A percentile compares a stretch with the other conserved stretches of the same genome.
Evolutionary conservation across 2,329 filamentous ascomycete genomes (phyloP).

Genomic region (Ceratocystis diversiconidia): DNA sequence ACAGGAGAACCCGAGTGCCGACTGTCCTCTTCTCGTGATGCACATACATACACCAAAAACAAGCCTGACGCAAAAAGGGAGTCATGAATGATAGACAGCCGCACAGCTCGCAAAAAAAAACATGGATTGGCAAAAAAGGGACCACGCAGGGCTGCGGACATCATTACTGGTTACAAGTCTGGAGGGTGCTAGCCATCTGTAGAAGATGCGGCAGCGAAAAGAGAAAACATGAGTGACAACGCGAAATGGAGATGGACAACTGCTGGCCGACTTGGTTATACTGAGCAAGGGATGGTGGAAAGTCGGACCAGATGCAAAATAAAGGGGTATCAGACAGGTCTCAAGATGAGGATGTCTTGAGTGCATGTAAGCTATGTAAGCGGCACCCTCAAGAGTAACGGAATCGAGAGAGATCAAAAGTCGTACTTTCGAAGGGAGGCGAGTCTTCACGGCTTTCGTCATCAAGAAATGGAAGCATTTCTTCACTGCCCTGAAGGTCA

Average conservation of each 20-base stretch:
- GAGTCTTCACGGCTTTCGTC: constrained; percentile 30
- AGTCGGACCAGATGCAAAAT: constrained; percentile 7
- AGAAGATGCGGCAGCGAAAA: not conserved
- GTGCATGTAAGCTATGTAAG: not conserved
- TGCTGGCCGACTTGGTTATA: constrained; percentile 4
- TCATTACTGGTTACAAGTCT: not conserved
- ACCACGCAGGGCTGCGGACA: not conserved
- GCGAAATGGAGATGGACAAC: not conserved
- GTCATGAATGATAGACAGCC: too few species aligned
- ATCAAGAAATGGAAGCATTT: constrained; percentile 40
- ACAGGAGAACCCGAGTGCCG: too few species aligned
- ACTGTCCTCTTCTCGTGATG: too few species aligned
- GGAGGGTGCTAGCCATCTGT: not conserved
- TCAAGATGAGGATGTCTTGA: not conserved
- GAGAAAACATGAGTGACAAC: not conserved
- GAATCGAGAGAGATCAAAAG: constrained; percentile 14
- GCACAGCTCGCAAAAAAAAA: not conserved
- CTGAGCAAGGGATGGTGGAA: not conserved
- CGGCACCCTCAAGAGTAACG: not conserved
- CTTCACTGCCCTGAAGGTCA: constrained; percentile 36
- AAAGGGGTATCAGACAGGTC: constrained; percentile 2
- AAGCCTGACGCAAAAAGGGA: not conserved
- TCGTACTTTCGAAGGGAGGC: not conserved
- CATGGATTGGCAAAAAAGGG: not conserved
- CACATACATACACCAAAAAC: not conserved